These are phyloP conservation scores for Globisporangium irregulare DNA, from an alignment of 352 stramenopile species.

Conservation along the genomic window DNA sequence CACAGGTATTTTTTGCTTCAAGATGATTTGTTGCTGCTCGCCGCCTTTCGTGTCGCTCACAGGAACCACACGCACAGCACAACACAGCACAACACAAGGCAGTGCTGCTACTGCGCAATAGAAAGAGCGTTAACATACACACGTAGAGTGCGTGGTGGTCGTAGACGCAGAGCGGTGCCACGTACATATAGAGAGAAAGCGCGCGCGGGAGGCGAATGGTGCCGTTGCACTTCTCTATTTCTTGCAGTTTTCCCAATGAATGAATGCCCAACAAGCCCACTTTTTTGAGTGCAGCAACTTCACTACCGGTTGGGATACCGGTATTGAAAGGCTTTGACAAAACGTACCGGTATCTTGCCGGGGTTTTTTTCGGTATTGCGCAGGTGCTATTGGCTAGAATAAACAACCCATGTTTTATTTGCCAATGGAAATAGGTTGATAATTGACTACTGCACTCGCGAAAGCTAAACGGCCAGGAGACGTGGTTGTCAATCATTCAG, in stretches of 20 bases:
- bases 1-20: slow-evolving; percentile 3
- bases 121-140: neutral
- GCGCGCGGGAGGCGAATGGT: neutral
- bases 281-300: neutral
- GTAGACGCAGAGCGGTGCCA: neutral
- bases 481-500: slow-evolving; percentile 9
- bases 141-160: neutral
- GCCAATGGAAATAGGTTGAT: neutral
- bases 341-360: neutral
- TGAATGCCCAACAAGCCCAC: neutral
- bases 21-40: neutral
- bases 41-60: neutral
- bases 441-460: neutral
- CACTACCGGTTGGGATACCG: neutral
- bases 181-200: neutral
- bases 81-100: neutral
- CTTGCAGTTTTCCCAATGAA: neutral
- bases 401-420: neutral
- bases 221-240: slow-evolving; percentile 1
- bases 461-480: neutral
- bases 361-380: neutral
- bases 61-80: neutral
- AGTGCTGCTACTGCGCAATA: neutral
- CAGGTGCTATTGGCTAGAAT: neutral
- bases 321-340: slow-evolving; percentile 1